Base-by-base conservation (phyloP, 176 grass and related monocot species). In the Triticum monococcum region DNA sequence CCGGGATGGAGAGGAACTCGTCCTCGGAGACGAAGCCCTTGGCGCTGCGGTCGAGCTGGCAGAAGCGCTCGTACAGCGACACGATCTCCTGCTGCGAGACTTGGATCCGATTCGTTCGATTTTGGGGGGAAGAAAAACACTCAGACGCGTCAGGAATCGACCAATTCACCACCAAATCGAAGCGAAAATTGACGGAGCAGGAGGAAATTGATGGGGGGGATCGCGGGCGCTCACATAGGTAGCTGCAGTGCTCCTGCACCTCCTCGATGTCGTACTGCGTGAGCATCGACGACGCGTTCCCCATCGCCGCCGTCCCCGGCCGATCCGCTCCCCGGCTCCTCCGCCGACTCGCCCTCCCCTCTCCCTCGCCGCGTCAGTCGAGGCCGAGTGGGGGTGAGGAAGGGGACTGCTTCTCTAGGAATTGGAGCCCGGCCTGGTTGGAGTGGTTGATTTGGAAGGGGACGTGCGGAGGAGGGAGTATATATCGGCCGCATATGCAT, bases 21-120 rank as follows among this genome's bases (percentile, higher is more conserved):
- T 98, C 93, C 45, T 92, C 90, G 22, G 96, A 94, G 87, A 98
- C 87, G 88, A 94, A 98, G 1, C 93, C 96, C 86, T 98, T 98
- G 48, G 93, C 92, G 75, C 84, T 95, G 81, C 93, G 96, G 54
- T 98, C 96, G 28, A 98, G 91, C 41, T 22, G 94, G 89, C 94
- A 99, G 87, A 99, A 99, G 43, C 94, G 91, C 32, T 94, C 89
- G 89, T 99, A 99, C 56, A 99, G 87, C 3, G 97, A 94, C 60
- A 99, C 86, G 48, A 96, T 96, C 92, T 99, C 97, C 88, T 96
- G 94, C 89, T 99, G 94, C 76, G 94, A 96, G 87, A 99, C 97
- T 98, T 22, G 18, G 57, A 31, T 41, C 74, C 16, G 11, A 36
- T n/a, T 14, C 45, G 12, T 1, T 48, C 36, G 68, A 71, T 56